Base-by-base conservation (phyloP, 768 basidiomycete genomes). In the Boletales sp. region DNA sequence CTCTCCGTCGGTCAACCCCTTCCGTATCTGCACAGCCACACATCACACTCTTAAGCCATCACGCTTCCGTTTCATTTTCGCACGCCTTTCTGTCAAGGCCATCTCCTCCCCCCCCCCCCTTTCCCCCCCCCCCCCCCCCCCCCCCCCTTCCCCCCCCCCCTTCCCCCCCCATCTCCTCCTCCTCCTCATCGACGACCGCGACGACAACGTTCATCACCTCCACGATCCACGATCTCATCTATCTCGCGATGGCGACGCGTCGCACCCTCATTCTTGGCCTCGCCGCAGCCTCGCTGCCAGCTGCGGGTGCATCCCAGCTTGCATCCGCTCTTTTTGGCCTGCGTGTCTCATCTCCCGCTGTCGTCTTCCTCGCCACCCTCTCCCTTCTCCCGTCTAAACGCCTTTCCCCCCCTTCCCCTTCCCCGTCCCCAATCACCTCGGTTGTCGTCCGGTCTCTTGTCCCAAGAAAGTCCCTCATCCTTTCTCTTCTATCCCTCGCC, bases 381-480 rank as follows among this genome's bases (percentile, higher is more conserved):
- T 83, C 86, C 51, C 74, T 90, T 38, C 55, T 86, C 51, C 70
- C 75, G 44, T 67, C 74, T 38, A 77, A 73, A 56, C 74, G 79
- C 39, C 63, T 72, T 8, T 62, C 71, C 8, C 78, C 77, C 2
- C 60, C 57, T 8, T 68, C 72, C 17, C 67, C 66, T 4, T 86
- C 84, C 38, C 82, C 81, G 57, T 86, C 84, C 38, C 82, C 81
- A 57, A 90, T 92, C 63, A 88, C 83, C 35, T 71, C 84, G 46
- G 88, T 92, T 65, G 81, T 91, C 68, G 81, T 90, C 63, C 78
- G 84, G 48, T 79, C 77, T 49, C 74, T 78, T 52, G 74, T 84
- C 46, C 92, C 93, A 37, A 85, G 94, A 62, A 82, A 87, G 51
- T 78, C 78, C 37, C 69, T 84, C 52, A 92, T 97, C 63, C 75